These are phyloP conservation scores for Kokia cookei DNA, from an alignment of 441 rosid genomes.

Conservation along the genomic window DNA sequence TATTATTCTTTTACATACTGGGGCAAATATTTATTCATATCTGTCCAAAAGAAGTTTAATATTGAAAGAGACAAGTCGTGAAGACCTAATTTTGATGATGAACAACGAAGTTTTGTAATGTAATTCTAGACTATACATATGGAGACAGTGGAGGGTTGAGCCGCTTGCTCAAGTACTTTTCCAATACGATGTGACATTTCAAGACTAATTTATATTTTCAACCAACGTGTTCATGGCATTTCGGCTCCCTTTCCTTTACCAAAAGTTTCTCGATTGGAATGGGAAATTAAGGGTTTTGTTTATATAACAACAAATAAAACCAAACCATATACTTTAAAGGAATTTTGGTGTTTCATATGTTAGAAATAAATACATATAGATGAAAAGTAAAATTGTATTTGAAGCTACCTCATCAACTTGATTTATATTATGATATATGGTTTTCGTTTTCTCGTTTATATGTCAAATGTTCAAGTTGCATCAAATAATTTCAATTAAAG, in stretches of 20 bases:
- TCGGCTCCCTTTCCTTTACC: neutral
- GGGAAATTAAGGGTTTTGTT: neutral
- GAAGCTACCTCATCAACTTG: neutral
- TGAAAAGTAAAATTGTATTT: neutral
- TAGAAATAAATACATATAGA: neutral
- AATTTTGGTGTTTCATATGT: neutral
- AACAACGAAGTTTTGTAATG: neutral
- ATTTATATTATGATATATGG: too few relatives aligned
- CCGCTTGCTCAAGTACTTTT: neutral
- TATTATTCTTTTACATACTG: neutral
- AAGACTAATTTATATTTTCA: neutral
- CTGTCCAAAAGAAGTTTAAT: neutral
- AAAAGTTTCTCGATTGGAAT: neutral
- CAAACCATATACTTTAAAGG: neutral
- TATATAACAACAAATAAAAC: neutral
- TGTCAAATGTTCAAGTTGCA: too few relatives aligned
- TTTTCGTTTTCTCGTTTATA: too few relatives aligned
- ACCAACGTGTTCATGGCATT: neutral
- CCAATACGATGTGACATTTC: neutral
- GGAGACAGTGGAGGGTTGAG: neutral
- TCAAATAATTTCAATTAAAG: too few relatives aligned
- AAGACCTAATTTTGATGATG: neutral
- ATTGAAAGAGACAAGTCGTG: neutral
- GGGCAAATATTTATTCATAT: neutral
- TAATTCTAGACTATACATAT: neutral